These are phyloP conservation scores for Penicillium sclerotiorum DNA, from an alignment of 2,329 filamentous ascomycete genomes.

Conservation along the genomic window DNA sequence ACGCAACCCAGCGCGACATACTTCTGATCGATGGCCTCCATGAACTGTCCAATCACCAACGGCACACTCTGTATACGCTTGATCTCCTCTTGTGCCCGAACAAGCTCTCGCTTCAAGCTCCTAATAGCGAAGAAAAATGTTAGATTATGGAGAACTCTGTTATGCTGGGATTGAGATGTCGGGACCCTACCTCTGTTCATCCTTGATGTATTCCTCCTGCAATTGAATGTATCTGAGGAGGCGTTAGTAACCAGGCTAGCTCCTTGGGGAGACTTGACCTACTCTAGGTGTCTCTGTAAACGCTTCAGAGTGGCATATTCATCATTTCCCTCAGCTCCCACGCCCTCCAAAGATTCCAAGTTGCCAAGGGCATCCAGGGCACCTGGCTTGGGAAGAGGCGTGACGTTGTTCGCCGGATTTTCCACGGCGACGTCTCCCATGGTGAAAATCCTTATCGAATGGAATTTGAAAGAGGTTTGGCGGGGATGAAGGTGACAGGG, in stretches of 20 bases:
- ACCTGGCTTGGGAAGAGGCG: constrained; percentile 78
- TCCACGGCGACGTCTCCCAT: constrained; percentile 92
- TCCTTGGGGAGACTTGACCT: constrained; percentile 39
- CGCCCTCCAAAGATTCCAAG: constrained; percentile 85
- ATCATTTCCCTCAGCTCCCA: constrained; percentile 78
- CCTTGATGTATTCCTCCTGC: constrained; percentile 99
- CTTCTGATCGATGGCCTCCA: constrained; percentile 99
- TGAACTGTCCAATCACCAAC: constrained; percentile 97
- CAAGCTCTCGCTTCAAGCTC: constrained; percentile 94
- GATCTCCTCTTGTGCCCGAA: constrained; percentile 97
- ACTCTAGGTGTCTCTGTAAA: constrained; percentile 94
- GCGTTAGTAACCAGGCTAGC: constrained; percentile 20
- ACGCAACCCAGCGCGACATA: constrained; percentile 37
- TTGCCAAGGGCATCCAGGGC: constrained; percentile 79
- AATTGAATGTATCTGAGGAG: constrained; percentile 79
- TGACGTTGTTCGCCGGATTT: constrained; percentile 71
- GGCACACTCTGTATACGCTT: constrained; percentile 99
- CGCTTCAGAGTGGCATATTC: constrained; percentile 97
- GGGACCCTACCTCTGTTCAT: constrained; percentile 79
- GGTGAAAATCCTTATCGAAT: constrained; percentile 24
- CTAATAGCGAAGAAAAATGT: constrained; percentile 46
- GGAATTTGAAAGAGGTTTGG: neutral
- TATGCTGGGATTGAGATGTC: neutral
- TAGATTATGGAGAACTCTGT: constrained; percentile 1
- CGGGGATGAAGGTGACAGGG: neutral